phyloP scores from a whole-genome alignment of 2,329 filamentous ascomycete species.

The Dendryphion nanum region DNA sequence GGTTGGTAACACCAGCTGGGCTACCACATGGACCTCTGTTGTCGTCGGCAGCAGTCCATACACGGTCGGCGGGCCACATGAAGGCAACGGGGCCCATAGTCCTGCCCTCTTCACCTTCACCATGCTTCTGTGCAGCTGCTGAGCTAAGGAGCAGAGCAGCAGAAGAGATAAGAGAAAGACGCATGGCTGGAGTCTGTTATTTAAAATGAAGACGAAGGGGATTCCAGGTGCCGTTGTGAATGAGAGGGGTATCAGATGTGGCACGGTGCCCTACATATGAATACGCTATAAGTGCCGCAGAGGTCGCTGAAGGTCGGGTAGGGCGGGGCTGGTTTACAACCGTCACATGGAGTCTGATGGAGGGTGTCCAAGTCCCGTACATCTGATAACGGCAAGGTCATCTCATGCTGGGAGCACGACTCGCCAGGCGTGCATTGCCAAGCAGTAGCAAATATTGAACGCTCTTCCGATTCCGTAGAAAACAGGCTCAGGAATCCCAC shows the following conservation, averaged over 20 bases:
- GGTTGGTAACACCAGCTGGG: conserved; percentile 45
- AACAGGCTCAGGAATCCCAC: background rate
- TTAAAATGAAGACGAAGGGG: too few relatives aligned
- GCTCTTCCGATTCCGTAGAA: background rate
- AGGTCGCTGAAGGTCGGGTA: too few relatives aligned
- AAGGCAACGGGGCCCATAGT: conserved; percentile 59
- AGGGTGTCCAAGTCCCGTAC: too few relatives aligned
- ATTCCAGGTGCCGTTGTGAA: too few relatives aligned
- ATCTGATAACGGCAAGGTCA: too few relatives aligned
- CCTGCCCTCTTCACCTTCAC: conserved; percentile 25
- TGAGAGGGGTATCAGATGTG: too few relatives aligned
- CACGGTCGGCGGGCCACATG: conserved; percentile 59
- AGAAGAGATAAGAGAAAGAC: background rate
- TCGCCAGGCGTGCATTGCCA: too few relatives aligned
- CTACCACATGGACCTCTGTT: conserved; percentile 61
- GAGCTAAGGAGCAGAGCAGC: background rate
- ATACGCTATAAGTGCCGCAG: too few relatives aligned
- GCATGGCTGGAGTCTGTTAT: conserved; percentile 2
- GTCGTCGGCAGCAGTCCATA: conserved; percentile 55
- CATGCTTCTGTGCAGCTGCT: conserved; percentile 19
- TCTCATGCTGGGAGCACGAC: too few relatives aligned
- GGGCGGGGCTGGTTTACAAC: too few relatives aligned
- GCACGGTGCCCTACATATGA: too few relatives aligned
- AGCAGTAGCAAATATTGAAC: conserved; percentile 15
- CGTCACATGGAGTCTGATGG: too few relatives aligned